Percentiles rank a stretch among this genome's conserved stretches.
These are phyloP conservation scores for Annona squamosa DNA, from an alignment of 164 flowering plant genomes.

Conservation along the genomic window DNA sequence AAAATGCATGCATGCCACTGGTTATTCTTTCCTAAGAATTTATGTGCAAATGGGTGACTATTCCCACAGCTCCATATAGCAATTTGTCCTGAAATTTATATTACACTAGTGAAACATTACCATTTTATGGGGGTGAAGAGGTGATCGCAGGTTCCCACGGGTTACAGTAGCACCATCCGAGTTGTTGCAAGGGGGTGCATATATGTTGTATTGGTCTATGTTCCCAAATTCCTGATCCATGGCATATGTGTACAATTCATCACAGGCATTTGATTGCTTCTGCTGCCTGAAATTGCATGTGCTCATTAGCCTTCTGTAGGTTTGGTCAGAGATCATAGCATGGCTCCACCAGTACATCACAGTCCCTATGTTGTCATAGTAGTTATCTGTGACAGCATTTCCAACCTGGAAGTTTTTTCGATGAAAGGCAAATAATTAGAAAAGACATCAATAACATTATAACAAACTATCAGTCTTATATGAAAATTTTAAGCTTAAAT, in stretches of 20 bases:
- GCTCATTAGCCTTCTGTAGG: constrained; percentile 50
- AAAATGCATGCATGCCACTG: neutral
- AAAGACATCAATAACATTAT: neutral
- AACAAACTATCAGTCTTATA: neutral
- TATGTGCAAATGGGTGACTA: neutral
- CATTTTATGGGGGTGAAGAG: constrained; percentile 42
- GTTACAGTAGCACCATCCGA: constrained; percentile 40
- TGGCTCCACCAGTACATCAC: constrained; percentile 94
- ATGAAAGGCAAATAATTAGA: too few relatives aligned
- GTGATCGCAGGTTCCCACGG: constrained; percentile 35
- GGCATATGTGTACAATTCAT: constrained; percentile 51
- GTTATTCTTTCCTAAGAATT: neutral
- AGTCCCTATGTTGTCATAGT: constrained; percentile 80
- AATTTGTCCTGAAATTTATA: neutral
- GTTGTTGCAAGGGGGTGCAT: constrained; percentile 69
- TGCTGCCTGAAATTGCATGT: constrained; percentile 51
- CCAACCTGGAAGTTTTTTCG: constrained; percentile 43
- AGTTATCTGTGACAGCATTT: constrained; percentile 80
- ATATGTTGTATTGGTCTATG: constrained; percentile 86
- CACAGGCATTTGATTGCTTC: constrained; percentile 62
- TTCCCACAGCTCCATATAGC: neutral
- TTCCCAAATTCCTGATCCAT: constrained; percentile 82
- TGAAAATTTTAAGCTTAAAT: neutral
- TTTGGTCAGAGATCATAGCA: constrained; percentile 79
- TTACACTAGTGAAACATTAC: neutral